Conservation (phyloP, 2,329 filamentous ascomycete genomes). For the Alternaria atra region DNA sequence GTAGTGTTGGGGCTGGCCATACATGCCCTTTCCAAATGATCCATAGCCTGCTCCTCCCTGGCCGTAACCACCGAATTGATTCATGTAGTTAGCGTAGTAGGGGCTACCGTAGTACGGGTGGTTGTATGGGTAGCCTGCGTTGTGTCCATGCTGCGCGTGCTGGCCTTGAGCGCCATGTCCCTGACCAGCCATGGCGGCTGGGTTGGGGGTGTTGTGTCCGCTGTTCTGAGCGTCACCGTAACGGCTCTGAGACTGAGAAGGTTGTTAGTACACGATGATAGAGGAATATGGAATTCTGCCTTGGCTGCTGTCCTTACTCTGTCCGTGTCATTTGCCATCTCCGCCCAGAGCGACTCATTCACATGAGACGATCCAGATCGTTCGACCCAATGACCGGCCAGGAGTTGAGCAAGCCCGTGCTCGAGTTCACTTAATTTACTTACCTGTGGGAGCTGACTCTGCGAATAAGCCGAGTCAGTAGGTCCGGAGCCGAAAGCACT, state of each 20-base stretch:
- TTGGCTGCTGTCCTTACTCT: conserved; percentile 15
- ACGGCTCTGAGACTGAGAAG: conserved; percentile 67
- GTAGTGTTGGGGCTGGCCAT: conserved; percentile 70
- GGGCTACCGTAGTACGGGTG: conserved; percentile 71
- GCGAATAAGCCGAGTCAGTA: conserved; percentile 69
- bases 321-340: conserved; percentile 7
- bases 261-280: conserved; percentile 24
- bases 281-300: not conserved
- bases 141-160: conserved; percentile 56
- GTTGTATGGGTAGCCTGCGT: conserved; percentile 56
- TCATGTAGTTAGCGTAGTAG: conserved; percentile 70
- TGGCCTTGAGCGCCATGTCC: conserved; percentile 59
- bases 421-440: conserved; percentile 39
- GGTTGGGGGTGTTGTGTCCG: conserved; percentile 90
- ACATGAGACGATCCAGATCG: conserved; percentile 6
- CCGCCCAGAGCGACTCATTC: conserved; percentile 11
- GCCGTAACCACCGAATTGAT: conserved; percentile 66
- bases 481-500: conserved; percentile 74
- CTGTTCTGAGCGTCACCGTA: conserved; percentile 83
- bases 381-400: conserved; percentile 8
- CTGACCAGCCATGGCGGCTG: conserved; percentile 68
- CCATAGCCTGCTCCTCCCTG: conserved; percentile 59
- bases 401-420: conserved; percentile 6
- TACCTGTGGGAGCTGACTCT: conserved; percentile 68
- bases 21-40: conserved; percentile 67